phyloP scores from a whole-genome alignment of 2,329 filamentous ascomycete genomes.

The Amylocarpus encephaloides region DNA sequence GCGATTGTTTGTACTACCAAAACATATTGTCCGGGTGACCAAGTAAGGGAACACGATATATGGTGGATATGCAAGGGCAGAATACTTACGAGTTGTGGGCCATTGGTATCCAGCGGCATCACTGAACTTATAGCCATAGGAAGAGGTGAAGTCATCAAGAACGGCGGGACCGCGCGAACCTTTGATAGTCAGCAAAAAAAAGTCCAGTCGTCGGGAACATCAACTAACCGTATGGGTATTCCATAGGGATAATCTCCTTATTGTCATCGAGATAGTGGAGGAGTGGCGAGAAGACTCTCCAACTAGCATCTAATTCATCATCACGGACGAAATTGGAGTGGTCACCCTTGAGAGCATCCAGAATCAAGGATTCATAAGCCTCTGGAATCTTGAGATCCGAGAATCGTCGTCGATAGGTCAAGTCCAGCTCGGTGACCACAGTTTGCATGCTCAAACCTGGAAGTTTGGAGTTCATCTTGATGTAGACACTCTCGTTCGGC shows the following conservation, averaged over 20 bases:
- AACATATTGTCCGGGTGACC: background rate
- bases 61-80: background rate
- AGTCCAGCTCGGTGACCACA: slow-evolving; percentile 93
- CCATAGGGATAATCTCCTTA: slow-evolving; percentile 99
- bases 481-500: slow-evolving; percentile 98
- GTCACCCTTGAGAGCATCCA: slow-evolving; percentile 96
- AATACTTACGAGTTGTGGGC: slow-evolving; percentile 56
- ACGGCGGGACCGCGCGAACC: slow-evolving; percentile 95
- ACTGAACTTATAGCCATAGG: slow-evolving; percentile 96
- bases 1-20: background rate
- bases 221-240: slow-evolving; percentile 91
- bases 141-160: slow-evolving; percentile 94
- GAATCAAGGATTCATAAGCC: slow-evolving; percentile 95
- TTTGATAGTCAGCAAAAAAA: slow-evolving; percentile 34
- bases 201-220: background rate
- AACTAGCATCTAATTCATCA: slow-evolving; percentile 93
- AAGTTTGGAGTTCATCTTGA: slow-evolving; percentile 99
- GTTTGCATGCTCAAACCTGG: slow-evolving; percentile 99
- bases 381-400: slow-evolving; percentile 99
- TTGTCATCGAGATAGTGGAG: slow-evolving; percentile 98
- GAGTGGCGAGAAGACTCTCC: slow-evolving; percentile 96
- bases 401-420: slow-evolving; percentile 97
- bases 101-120: slow-evolving; percentile 95
- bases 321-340: slow-evolving; percentile 99
- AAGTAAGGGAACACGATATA: background rate